Percentiles rank a stretch among this genome's conserved stretches.
Evolutionary conservation across 768 basidiomycete species (phyloP).

Genomic region (Artomyces pyxidatus): DNA sequence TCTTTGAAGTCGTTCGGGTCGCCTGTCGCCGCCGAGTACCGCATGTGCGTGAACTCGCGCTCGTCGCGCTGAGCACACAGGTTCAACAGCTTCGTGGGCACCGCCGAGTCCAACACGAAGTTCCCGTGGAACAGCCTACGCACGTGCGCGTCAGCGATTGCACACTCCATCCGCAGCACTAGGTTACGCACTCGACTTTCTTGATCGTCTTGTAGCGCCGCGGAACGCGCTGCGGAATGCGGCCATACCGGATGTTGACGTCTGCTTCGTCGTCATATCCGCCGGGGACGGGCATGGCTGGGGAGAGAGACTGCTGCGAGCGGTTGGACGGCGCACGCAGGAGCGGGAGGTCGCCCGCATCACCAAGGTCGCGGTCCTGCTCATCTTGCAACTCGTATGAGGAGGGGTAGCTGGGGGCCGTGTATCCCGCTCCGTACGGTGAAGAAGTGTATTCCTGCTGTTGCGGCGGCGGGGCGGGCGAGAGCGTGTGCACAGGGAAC

Average conservation of each 20-base stretch:
- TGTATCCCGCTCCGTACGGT: not conserved
- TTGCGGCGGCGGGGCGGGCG: slow-evolving; percentile 9
- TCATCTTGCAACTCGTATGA: slow-evolving; percentile 37
- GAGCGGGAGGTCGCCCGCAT: slow-evolving; percentile 62
- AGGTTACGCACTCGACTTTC: slow-evolving; percentile 65
- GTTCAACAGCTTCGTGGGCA: slow-evolving; percentile 85
- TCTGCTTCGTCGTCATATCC: slow-evolving; percentile 34
- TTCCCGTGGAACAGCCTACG: slow-evolving; percentile 82
- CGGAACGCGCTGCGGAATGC: slow-evolving; percentile 86
- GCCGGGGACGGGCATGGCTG: slow-evolving; percentile 34
- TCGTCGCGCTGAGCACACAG: slow-evolving; percentile 72
- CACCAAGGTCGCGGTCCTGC: slow-evolving; percentile 28
- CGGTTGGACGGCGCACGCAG: slow-evolving; percentile 24
- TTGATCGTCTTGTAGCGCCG: slow-evolving; percentile 91
- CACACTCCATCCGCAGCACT: not conserved
- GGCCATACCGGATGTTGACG: slow-evolving; percentile 75
- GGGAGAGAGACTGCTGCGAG: slow-evolving; percentile 13
- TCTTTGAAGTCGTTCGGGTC: slow-evolving; percentile 90
- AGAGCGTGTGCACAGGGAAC: slow-evolving; percentile 4
- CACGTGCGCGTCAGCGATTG: not conserved
- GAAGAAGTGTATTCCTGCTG: not conserved
- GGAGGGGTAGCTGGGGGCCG: slow-evolving; percentile 28
- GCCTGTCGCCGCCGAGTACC: slow-evolving; percentile 92
- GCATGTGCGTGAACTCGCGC: slow-evolving; percentile 92
- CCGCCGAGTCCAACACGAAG: slow-evolving; percentile 83